A percentile compares a stretch with the other conserved stretches of the same genome.
Evolutionary conservation across 768 basidiomycete species (phyloP).

Genomic region (Lactarius sp.): DNA sequence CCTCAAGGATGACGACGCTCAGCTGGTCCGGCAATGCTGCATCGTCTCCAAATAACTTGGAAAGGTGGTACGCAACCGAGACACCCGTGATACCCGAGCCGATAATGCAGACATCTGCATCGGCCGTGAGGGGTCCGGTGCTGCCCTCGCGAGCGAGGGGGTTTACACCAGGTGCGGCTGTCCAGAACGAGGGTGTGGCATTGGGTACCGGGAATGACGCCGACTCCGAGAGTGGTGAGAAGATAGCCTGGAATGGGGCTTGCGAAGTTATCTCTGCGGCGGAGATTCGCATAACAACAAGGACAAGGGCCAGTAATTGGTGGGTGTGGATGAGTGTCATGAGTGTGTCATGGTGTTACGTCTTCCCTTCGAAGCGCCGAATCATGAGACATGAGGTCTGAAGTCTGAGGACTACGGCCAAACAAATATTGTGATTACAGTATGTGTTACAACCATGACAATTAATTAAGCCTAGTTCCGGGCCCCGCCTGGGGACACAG

Average conservation of each 20-base stretch:
- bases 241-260: slow-evolving; percentile 1
- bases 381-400: no score
- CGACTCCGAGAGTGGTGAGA: background rate
- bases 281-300: background rate
- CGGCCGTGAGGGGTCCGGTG: slow-evolving; percentile 47
- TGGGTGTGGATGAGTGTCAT: slow-evolving; percentile 3
- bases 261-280: background rate
- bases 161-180: slow-evolving; percentile 50
- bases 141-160: slow-evolving; percentile 67
- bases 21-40: slow-evolving; percentile 29
- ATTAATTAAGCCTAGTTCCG: no score
- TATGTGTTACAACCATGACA: no score
- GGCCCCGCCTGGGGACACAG: no score
- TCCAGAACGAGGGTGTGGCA: slow-evolving; percentile 73
- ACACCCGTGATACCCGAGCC: slow-evolving; percentile 80
- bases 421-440: no score
- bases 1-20: slow-evolving; percentile 69
- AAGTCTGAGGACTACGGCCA: no score
- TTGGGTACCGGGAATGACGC: slow-evolving; percentile 50
- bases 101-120: slow-evolving; percentile 72
- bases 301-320: background rate
- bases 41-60: slow-evolving; percentile 30
- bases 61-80: slow-evolving; percentile 67
- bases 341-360: background rate
- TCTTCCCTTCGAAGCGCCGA: no score